Conservation (phyloP, 2,329 filamentous ascomycete genomes). For the Nemania diffusa region DNA sequence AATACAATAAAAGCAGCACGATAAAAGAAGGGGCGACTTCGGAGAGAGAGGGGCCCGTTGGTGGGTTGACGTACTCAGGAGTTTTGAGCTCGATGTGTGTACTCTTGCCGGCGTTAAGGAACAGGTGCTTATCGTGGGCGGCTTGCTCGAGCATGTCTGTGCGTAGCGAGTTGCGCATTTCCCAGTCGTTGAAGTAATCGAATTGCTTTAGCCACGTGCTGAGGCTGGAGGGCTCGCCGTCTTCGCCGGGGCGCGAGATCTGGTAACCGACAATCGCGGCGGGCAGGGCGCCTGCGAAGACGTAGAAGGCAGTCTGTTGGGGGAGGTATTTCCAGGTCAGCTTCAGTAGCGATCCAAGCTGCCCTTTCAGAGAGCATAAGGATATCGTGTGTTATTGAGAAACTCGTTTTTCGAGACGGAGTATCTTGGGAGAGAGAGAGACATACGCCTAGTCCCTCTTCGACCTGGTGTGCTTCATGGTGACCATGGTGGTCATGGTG, state of each 20-base stretch:
- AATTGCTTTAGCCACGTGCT: slow-evolving; percentile 59
- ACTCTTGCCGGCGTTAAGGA: slow-evolving; percentile 59
- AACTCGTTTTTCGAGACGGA: background rate
- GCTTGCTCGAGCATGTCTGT: slow-evolving; percentile 65
- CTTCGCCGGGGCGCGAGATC: slow-evolving; percentile 58
- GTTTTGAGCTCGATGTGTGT: slow-evolving; percentile 63
- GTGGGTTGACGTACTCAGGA: slow-evolving; percentile 63
- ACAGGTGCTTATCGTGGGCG: slow-evolving; percentile 66
- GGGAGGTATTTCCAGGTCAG: slow-evolving; percentile 1
- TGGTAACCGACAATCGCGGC: slow-evolving; percentile 59
- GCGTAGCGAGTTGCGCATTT: slow-evolving; percentile 63
- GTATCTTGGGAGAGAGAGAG: background rate
- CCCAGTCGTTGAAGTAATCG: slow-evolving; percentile 61
- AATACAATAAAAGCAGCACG: background rate
- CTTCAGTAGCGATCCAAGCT: slow-evolving; percentile 14
- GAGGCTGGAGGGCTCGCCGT: slow-evolving; percentile 62
- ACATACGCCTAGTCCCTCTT: slow-evolving; percentile 69
- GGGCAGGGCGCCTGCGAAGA: slow-evolving; percentile 58
- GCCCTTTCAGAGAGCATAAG: background rate
- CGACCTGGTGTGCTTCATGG: slow-evolving; percentile 53
- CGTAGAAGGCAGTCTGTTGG: slow-evolving; percentile 61
- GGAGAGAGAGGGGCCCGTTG: background rate
- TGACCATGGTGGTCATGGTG: no score
- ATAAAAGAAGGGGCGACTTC: background rate
- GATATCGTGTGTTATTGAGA: background rate